These are phyloP conservation scores for Solanum tacnaense DNA, from an alignment of 257 asterid species.

Conservation along the genomic window DNA sequence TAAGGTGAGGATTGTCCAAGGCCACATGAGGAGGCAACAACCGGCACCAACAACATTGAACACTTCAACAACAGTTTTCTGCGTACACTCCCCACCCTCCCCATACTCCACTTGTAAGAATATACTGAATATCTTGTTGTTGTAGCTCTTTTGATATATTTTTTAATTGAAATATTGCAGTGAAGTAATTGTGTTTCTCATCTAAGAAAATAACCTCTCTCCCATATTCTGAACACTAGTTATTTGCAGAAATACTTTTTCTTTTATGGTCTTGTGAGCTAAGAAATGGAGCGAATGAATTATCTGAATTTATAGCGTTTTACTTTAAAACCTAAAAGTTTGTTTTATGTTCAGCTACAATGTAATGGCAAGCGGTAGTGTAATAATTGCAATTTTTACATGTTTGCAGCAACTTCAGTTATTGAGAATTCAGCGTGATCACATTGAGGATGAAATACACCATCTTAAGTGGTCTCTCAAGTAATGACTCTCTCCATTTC, in stretches of 20 bases:
- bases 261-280: background rate
- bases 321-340: background rate
- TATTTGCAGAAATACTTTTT: background rate
- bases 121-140: background rate
- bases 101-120: background rate
- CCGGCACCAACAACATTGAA: background rate
- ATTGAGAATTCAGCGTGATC: slow-evolving; percentile 72
- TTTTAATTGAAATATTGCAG: background rate
- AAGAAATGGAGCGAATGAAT: background rate
- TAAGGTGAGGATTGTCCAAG: background rate
- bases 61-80: background rate
- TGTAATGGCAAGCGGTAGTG: background rate
- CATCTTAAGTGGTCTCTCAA: slow-evolving; percentile 78
- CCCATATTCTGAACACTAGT: background rate
- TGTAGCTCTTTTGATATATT: background rate
- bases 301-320: background rate
- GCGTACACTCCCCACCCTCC: background rate
- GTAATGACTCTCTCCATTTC: slow-evolving; percentile 20
- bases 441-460: slow-evolving; percentile 73
- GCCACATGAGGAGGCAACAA: background rate
- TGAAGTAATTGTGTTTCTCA: background rate
- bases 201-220: background rate
- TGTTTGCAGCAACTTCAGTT: slow-evolving; percentile 60
- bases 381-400: background rate
- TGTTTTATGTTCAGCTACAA: background rate